Evolutionary conservation across 2,329 filamentous ascomycete genomes (phyloP).

Genomic region (Ophiostoma himal-ulmi): DNA sequence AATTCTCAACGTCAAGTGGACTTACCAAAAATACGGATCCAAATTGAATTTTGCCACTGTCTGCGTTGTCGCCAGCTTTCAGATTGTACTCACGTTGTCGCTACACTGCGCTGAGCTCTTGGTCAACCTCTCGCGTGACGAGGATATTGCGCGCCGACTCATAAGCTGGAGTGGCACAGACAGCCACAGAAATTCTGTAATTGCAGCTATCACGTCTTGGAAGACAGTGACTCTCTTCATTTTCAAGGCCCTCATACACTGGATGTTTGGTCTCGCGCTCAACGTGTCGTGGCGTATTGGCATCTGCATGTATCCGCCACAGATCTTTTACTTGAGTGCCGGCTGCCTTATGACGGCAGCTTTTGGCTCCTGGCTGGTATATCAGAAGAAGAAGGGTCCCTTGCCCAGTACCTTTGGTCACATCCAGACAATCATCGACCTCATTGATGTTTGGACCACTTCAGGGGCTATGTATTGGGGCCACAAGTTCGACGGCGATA

Average conservation of each 20-base stretch:
- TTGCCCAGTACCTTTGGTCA: constrained; percentile 32
- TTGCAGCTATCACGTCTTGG: constrained; percentile 30
- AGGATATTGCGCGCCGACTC: constrained; percentile 30
- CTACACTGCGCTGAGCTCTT: constrained; percentile 30
- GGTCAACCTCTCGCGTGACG: constrained; percentile 31
- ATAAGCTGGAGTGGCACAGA: constrained; percentile 28
- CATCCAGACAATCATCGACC: constrained; percentile 32
- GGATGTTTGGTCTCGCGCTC: constrained; percentile 33
- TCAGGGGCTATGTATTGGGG: background rate
- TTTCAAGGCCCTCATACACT: constrained; percentile 32
- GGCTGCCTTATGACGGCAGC: constrained; percentile 26
- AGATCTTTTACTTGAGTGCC: constrained; percentile 31
- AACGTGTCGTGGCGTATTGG: constrained; percentile 30
- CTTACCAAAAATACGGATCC: background rate
- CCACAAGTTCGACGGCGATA: background rate
- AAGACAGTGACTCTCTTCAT: constrained; percentile 31
- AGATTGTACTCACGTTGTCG: constrained; percentile 28
- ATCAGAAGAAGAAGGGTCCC: constrained; percentile 22
- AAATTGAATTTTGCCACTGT: constrained; percentile 22
- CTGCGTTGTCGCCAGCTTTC: constrained; percentile 29
- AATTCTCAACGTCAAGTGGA: constrained; percentile 29
- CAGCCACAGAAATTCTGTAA: constrained; percentile 29
- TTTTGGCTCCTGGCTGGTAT: background rate
- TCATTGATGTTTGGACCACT: constrained; percentile 32
- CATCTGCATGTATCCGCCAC: constrained; percentile 32